Conservation (phyloP, 1,139 yeast genomes). For the Candida labiduridarum region DNA sequence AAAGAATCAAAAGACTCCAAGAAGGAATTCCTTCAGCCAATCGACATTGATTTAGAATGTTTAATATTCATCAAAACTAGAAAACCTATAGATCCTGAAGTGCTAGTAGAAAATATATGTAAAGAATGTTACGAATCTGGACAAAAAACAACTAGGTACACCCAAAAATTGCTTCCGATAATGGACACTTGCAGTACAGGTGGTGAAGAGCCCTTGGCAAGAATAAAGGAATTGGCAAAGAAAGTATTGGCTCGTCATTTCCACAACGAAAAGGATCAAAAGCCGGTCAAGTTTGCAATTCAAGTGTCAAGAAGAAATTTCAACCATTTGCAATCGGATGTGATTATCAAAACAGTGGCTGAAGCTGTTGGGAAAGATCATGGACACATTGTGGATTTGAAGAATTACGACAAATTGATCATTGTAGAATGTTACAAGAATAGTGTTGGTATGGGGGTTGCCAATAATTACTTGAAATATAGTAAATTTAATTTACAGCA, state of each 20-base stretch:
- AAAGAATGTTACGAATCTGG: conserved; percentile 54
- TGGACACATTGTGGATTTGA: conserved; percentile 79
- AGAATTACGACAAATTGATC: conserved; percentile 75
- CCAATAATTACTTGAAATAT: conserved; percentile 57
- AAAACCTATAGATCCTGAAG: conserved; percentile 76
- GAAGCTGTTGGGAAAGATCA: conserved; percentile 68
- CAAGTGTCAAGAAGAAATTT: conserved; percentile 80
- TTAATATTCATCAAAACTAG: conserved; percentile 79
- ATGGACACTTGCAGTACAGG: conserved; percentile 75
- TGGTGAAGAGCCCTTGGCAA: conserved; percentile 42
- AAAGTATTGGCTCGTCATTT: conserved; percentile 69
- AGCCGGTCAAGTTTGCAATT: conserved; percentile 71
- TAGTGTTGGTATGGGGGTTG: conserved; percentile 81
- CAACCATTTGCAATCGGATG: conserved; percentile 67
- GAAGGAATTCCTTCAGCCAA: conserved; percentile 57
- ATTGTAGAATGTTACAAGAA: conserved; percentile 86
- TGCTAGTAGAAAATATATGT: conserved; percentile 65
- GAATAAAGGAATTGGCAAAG: conserved; percentile 58
- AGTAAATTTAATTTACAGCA: conserved; percentile 66
- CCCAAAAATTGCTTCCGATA: conserved; percentile 82
- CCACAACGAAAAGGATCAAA: conserved; percentile 52
- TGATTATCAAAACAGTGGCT: conserved; percentile 72
- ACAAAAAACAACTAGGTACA: conserved; percentile 63
- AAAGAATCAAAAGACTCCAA: conserved; percentile 43
- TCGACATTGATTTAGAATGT: conserved; percentile 83